Evolutionary conservation across 495 filamentous ascomycete genomes (phyloP).

Genomic region (Clavariopsis aquatica): DNA sequence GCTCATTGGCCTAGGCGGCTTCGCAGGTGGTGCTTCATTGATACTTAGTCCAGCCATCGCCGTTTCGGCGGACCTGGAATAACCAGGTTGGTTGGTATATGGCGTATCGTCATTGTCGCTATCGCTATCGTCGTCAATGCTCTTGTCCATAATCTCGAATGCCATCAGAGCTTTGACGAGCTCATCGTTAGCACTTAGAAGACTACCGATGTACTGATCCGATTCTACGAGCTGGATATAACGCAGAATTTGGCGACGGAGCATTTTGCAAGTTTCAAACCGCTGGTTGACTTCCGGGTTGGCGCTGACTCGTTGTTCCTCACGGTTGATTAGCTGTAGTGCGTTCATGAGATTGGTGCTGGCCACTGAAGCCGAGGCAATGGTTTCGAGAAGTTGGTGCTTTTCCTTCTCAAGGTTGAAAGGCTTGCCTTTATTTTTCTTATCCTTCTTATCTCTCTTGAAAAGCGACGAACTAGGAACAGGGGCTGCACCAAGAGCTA

Average conservation of each 20-base stretch:
- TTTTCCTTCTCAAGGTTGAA: constrained; percentile 91
- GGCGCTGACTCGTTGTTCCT: constrained; percentile 82
- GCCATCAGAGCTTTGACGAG: constrained; percentile 89
- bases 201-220: constrained; percentile 51
- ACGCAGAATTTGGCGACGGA: constrained; percentile 79
- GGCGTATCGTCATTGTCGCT: constrained; percentile 62
- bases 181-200: constrained; percentile 52
- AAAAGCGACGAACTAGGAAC: constrained; percentile 41
- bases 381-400: constrained; percentile 73
- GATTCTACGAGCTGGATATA: constrained; percentile 63
- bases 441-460: constrained; percentile 52
- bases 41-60: constrained; percentile 43
- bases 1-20: constrained; percentile 42
- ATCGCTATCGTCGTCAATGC: constrained; percentile 94
- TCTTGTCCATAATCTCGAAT: constrained; percentile 91
- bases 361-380: constrained; percentile 83
- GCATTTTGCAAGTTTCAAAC: constrained; percentile 82
- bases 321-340: constrained; percentile 87
- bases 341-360: constrained; percentile 89
- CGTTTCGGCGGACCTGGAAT: constrained; percentile 18
- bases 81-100: neutral
- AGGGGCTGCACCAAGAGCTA: constrained; percentile 31
- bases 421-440: constrained; percentile 54
- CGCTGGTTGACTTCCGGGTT: constrained; percentile 71
- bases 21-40: constrained; percentile 40